phyloP scores from a whole-genome alignment of 2,329 filamentous ascomycete genomes.

The Trichophyton verrucosum region DNA sequence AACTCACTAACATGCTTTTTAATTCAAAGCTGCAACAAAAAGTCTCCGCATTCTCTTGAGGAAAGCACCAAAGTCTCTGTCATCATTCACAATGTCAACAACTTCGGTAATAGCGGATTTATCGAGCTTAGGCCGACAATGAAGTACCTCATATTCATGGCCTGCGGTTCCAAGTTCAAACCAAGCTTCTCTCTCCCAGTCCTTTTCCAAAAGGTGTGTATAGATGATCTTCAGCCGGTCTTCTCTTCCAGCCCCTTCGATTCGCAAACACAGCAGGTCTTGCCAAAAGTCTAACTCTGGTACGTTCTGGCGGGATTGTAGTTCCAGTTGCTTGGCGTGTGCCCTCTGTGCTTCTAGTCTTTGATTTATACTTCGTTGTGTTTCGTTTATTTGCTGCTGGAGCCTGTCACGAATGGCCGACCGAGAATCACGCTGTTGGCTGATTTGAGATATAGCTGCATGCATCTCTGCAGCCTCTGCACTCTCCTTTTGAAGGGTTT shows the following conservation, averaged over 20 bases:
- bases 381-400: conserved; percentile 42
- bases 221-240: conserved; percentile 86
- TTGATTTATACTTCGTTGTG: conserved; percentile 35
- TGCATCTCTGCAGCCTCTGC: conserved; percentile 53
- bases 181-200: conserved; percentile 82
- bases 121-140: conserved; percentile 58
- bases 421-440: conserved; percentile 43
- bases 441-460: conserved; percentile 45
- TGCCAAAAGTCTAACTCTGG: conserved; percentile 97
- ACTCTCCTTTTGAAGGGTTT: conserved; percentile 46
- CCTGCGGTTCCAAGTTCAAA: conserved; percentile 78
- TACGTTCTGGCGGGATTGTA: conserved; percentile 75
- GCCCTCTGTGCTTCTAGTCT: conserved; percentile 35
- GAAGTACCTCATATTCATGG: conserved; percentile 72
- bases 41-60: conserved; percentile 51
- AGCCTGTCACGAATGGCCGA: conserved; percentile 44
- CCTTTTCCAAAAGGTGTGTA: conserved; percentile 70
- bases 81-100: conserved; percentile 47
- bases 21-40: conserved; percentile 45
- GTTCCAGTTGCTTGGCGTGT: conserved; percentile 58
- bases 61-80: conserved; percentile 47
- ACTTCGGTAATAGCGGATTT: conserved; percentile 42
- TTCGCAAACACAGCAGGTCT: conserved; percentile 71
- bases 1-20: conserved; percentile 12
- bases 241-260: conserved; percentile 75